Conservation (phyloP, 2,329 filamentous ascomycete genomes). For the Clonostachys chloroleuca region DNA sequence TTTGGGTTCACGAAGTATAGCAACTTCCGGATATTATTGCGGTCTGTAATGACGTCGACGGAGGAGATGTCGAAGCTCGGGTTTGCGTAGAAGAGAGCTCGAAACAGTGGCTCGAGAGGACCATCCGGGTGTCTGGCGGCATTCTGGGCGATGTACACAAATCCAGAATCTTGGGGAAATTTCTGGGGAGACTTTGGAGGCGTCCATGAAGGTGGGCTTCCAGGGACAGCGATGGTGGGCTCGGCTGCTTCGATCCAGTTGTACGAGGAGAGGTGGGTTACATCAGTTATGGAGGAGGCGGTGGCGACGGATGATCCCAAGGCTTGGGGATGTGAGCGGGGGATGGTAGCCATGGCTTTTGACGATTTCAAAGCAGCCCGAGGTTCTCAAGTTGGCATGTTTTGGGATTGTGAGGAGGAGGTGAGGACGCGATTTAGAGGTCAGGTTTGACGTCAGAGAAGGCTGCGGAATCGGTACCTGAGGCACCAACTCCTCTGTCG, state of each 20-base stretch:
- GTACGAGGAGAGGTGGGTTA: slow-evolving; percentile 39
- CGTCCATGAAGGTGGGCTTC: slow-evolving; percentile 29
- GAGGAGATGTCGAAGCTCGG: slow-evolving; percentile 29
- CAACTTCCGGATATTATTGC: slow-evolving; percentile 44
- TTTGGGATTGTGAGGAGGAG: too few species aligned
- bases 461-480: too few species aligned
- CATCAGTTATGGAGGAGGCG: slow-evolving; percentile 23
- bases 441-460: too few species aligned
- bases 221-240: slow-evolving; percentile 40
- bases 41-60: slow-evolving; percentile 36
- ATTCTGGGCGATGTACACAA: slow-evolving; percentile 38
- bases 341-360: slow-evolving; percentile 4
- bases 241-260: slow-evolving; percentile 37
- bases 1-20: slow-evolving; percentile 31
- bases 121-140: slow-evolving; percentile 32
- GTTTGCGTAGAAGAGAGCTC: slow-evolving; percentile 28
- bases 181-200: slow-evolving; percentile 12
- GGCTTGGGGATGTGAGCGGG: slow-evolving; percentile 9
- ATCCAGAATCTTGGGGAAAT: slow-evolving; percentile 29
- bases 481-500: too few species aligned
- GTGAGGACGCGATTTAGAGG: too few species aligned
- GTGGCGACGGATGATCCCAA: slow-evolving; percentile 3
- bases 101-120: slow-evolving; percentile 41
- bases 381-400: too few species aligned
- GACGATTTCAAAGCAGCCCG: too few species aligned